Conservation (phyloP, 1,284 basidiomycete species). For the Leccinum griseonigrum region DNA sequence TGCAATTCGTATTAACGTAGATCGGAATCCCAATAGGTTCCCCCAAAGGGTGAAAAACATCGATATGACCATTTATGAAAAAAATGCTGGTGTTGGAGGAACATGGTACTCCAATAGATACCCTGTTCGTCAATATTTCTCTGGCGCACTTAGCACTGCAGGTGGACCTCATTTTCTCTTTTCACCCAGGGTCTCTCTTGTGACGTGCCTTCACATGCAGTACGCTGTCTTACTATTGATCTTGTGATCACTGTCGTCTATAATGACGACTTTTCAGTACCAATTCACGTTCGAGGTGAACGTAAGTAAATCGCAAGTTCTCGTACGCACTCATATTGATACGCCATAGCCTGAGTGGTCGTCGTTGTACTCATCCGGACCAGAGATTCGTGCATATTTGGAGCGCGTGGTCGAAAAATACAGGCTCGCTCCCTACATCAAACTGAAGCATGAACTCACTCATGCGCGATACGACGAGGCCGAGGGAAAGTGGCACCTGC, state of each 20-base stretch:
- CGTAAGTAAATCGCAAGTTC: conserved; percentile 24
- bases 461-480: conserved; percentile 50
- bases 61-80: conserved; percentile 46
- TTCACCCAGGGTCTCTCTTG: conserved; percentile 16
- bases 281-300: conserved; percentile 58
- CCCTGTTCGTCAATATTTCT: conserved; percentile 25
- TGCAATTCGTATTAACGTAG: background rate
- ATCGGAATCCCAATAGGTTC: conserved; percentile 39
- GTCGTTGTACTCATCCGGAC: conserved; percentile 54
- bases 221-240: conserved; percentile 25
- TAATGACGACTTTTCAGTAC: conserved; percentile 39
- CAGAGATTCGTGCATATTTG: conserved; percentile 55
- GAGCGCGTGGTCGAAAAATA: conserved; percentile 57
- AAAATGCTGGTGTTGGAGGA: conserved; percentile 44
- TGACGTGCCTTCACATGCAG: conserved; percentile 54
- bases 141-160: background rate
- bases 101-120: conserved; percentile 50
- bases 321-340: background rate
- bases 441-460: conserved; percentile 51
- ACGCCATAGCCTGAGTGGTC: conserved; percentile 51
- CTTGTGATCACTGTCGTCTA: background rate
- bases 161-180: background rate
- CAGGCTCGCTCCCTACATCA: conserved; percentile 51
- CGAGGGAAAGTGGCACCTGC: conserved; percentile 53
- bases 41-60: conserved; percentile 53